Percentiles rank a stretch among this genome's conserved stretches.
These are phyloP conservation scores for Zea luxurians DNA, from an alignment of 176 grass and related monocot genomes.

Conservation along the genomic window DNA sequence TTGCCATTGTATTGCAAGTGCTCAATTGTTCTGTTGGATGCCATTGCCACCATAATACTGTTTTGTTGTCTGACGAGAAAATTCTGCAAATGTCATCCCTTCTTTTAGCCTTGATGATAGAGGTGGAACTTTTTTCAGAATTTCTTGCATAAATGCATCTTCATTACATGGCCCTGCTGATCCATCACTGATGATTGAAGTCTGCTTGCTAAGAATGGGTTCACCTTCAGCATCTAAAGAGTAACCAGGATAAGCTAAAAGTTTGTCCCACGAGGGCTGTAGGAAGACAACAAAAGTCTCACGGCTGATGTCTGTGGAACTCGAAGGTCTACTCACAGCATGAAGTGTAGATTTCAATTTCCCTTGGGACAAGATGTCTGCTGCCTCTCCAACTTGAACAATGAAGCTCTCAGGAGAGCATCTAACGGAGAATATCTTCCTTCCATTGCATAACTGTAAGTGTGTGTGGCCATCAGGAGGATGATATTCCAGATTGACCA, in stretches of 20 bases:
- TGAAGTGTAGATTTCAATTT: conserved; percentile 81
- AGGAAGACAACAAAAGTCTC: conserved; percentile 89
- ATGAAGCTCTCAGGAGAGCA: conserved; percentile 71
- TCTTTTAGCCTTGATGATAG: conserved; percentile 61
- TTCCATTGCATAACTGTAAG: conserved; percentile 64
- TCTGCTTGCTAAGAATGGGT: conserved; percentile 35
- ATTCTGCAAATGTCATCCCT: conserved; percentile 91
- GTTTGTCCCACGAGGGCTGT: conserved; percentile 85
- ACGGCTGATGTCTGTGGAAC: conserved; percentile 54
- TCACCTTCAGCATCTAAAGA: conserved; percentile 44
- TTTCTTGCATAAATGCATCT: conserved; percentile 46
- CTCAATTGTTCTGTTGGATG: conserved; percentile 57
- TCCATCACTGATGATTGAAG: neutral
- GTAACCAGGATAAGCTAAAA: conserved; percentile 40
- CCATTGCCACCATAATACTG: conserved; percentile 81
- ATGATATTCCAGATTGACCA: conserved; percentile 41
- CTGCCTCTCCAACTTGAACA: conserved; percentile 82
- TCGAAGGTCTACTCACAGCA: conserved; percentile 58
- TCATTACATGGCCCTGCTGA: neutral
- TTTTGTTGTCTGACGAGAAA: conserved; percentile 86
- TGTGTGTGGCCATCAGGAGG: conserved; percentile 56
- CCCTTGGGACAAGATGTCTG: conserved; percentile 71
- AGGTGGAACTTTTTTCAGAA: conserved; percentile 64
- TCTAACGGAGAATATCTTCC: conserved; percentile 61
- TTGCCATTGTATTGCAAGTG: neutral